Conservation (phyloP, 192 early-diverging fungal species). For the Coemansia sp. region DNA sequence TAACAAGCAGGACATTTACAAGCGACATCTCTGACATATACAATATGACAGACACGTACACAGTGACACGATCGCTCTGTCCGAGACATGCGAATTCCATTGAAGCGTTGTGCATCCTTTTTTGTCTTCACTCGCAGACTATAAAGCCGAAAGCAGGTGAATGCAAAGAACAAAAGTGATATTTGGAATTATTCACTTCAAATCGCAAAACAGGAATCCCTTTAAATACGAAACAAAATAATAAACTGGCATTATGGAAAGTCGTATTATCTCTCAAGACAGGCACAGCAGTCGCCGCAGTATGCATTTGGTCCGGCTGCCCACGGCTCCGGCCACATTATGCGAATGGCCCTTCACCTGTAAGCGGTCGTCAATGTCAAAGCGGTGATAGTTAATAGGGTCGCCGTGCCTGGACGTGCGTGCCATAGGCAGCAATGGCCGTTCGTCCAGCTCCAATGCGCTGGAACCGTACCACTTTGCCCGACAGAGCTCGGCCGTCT, state of each 20-base stretch:
- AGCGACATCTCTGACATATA: too few relatives aligned
- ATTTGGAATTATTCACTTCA: not conserved
- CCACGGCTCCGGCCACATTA: not conserved
- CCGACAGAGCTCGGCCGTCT: slow-evolving; percentile 25
- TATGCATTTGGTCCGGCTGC: slow-evolving; percentile 1
- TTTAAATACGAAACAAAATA: not conserved
- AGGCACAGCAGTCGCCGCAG: slow-evolving; percentile 28
- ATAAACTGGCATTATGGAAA: slow-evolving; percentile 6
- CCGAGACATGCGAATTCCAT: slow-evolving; percentile 15
- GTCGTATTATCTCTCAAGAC: not conserved
- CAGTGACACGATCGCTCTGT: slow-evolving; percentile 9
- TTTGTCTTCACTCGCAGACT: not conserved
- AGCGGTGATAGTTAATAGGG: slow-evolving; percentile 33
- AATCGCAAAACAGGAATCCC: not conserved
- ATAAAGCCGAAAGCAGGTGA: not conserved
- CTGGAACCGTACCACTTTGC: slow-evolving; percentile 5
- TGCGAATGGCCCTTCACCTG: not conserved
- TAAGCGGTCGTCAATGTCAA: slow-evolving; percentile 26
- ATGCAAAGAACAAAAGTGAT: not conserved
- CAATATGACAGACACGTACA: not conserved
- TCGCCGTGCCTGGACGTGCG: slow-evolving; percentile 43
- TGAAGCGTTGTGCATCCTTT: slow-evolving; percentile 1
- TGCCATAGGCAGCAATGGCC: slow-evolving; percentile 13
- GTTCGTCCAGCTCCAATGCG: not conserved
- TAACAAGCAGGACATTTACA: too few relatives aligned